Percentiles rank a stretch among this genome's conserved stretches.
Evolutionary conservation across 306 rosid species (phyloP).

Genomic region (Pterocarpus macrocarpus): DNA sequence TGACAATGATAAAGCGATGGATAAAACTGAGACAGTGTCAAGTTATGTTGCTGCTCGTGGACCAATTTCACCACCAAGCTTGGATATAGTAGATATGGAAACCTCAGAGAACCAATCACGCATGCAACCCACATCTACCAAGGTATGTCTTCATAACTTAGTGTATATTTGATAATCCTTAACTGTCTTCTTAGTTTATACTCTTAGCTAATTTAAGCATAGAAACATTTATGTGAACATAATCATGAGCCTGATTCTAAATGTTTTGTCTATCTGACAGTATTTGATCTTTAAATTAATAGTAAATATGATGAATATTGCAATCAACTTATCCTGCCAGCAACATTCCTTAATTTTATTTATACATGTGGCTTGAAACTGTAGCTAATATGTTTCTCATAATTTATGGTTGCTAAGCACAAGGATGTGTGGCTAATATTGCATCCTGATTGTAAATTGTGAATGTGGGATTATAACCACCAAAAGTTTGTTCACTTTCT

Average conservation of each 20-base stretch:
- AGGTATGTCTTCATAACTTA: conserved; percentile 63
- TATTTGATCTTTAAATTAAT: conserved; percentile 6
- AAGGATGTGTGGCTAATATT: background rate
- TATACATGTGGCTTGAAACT: conserved; percentile 24
- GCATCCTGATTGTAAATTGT: conserved; percentile 12
- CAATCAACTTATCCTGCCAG: conserved; percentile 9
- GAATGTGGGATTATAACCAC: background rate
- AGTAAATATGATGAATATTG: conserved; percentile 19
- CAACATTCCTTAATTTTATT: conserved; percentile 6
- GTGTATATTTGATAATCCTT: conserved; percentile 29
- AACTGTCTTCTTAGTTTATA: conserved; percentile 17
- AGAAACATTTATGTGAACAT: background rate
- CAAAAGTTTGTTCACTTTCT: background rate
- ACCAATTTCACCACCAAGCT: conserved; percentile 51
- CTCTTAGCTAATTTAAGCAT: background rate
- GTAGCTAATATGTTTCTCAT: background rate
- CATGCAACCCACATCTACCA: conserved; percentile 49
- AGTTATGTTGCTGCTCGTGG: conserved; percentile 53
- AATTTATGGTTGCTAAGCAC: background rate
- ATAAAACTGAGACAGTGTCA: conserved; percentile 51
- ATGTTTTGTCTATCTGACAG: conserved; percentile 8
- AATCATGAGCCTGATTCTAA: background rate
- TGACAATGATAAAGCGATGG: conserved; percentile 45
- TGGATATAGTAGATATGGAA: conserved; percentile 47
- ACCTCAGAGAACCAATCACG: conserved; percentile 50